Base-by-base conservation (phyloP, 2,329 filamentous ascomycete genomes). In the Aspergillus uvarum region DNA sequence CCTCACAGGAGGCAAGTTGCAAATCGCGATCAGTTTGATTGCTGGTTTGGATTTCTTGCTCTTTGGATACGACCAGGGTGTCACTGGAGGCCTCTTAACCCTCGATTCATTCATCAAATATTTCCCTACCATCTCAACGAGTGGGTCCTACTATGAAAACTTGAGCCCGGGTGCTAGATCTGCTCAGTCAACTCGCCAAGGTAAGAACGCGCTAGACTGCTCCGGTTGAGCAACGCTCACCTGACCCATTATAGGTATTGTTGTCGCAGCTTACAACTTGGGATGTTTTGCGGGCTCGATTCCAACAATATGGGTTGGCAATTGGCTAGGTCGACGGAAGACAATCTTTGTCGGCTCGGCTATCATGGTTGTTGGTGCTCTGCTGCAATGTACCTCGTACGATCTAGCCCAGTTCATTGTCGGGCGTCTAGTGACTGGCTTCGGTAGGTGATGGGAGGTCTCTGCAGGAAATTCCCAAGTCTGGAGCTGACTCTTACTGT, bases 271-370 rank as follows among this genome's bases (percentile, higher is more conserved):
- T 8, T 81, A 81, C 66, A 81, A 80, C 57, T 54, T 81, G n/a
- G 80, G 81, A 21, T 83, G 81, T 69, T 82, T 84, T 67, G 74
- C 75, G 22, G 81, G 81, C 29, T 80, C 81, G 2, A 73, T 83
- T 44, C 68, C 77, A 11, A 82, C 80, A 50, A 83, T 83, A 60
- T 81, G 80, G 72, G 63, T 80, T 21, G 83, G 82, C 51, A 80
- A 85, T 56, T 72, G 74, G 16, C 78, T 84, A 14, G 83, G 83
- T 32, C 79, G 83, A 26, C 77, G 79, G 50, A 77, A 76, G 63
- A 80, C 81, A 5, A 83, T 83, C 60, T 81, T 83, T 65, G 55
- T 77, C 10, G 81, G 80, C 4, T 81, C 77, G 3, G 63, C 75
- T 16, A 80, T 83, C 64, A 82, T 84, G 74, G 73, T 81, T 3